Evolutionary conservation across 768 basidiomycete species (phyloP).

Genomic region (Clitopilus hobsonii): DNA sequence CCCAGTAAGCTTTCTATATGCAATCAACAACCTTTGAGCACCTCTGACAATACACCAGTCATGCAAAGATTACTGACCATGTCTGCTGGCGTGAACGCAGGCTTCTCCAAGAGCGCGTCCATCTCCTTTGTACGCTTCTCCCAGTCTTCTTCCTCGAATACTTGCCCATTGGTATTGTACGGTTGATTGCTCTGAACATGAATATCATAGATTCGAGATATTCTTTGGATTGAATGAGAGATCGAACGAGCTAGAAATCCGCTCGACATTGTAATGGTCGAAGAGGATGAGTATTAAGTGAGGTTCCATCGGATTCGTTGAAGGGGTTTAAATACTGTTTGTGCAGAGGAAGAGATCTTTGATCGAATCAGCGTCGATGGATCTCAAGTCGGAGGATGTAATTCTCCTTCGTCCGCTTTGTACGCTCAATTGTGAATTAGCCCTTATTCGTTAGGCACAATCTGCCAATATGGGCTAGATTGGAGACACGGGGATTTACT

Average conservation of each 20-base stretch:
- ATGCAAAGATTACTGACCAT: slow-evolving; percentile 20
- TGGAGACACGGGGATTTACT: background rate
- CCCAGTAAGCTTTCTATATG: slow-evolving; percentile 48
- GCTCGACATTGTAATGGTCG: too few species aligned
- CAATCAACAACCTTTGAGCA: too few species aligned
- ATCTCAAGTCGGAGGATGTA: slow-evolving; percentile 8
- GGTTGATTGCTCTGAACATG: slow-evolving; percentile 24
- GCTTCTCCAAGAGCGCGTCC: slow-evolving; percentile 21
- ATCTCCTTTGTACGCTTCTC: slow-evolving; percentile 23
- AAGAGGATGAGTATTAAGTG: too few species aligned
- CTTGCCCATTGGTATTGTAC: slow-evolving; percentile 30
- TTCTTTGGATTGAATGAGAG: too few species aligned
- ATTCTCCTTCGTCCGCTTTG: slow-evolving; percentile 7
- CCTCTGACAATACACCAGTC: too few species aligned
- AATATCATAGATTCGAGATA: too few species aligned
- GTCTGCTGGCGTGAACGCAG: slow-evolving; percentile 20
- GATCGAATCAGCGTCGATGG: slow-evolving; percentile 4
- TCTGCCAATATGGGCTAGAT: background rate
- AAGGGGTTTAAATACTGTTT: slow-evolving; percentile 5
- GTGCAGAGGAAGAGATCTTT: slow-evolving; percentile 1
- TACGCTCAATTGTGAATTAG: background rate
- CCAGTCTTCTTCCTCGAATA: slow-evolving; percentile 13
- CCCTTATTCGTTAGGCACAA: background rate
- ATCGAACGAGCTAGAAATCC: too few species aligned
- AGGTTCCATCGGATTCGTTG: background rate